Percentiles rank a stretch among this genome's conserved stretches.
Conservation (phyloP, 352 stramenopile genomes). For the Globisporangium sylvaticum region DNA sequence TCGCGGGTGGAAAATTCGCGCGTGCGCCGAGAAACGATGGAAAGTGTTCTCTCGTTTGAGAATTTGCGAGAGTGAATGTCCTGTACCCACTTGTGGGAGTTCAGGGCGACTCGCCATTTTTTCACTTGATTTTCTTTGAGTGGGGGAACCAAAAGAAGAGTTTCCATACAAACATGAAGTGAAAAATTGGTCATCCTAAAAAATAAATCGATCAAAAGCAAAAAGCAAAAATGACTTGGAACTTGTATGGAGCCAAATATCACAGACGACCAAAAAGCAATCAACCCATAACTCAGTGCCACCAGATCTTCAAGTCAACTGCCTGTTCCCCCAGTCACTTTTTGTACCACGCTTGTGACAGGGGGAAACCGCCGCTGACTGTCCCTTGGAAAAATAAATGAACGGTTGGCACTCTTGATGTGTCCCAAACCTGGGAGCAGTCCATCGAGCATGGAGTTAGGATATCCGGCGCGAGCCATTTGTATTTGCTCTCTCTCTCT, state of each 20-base stretch:
- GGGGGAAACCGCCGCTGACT: neutral
- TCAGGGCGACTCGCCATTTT: neutral
- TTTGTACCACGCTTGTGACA: slow-evolving; percentile 7
- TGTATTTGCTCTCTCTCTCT: too few species aligned
- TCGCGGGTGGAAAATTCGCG: neutral
- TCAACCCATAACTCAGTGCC: neutral
- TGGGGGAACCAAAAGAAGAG: neutral
- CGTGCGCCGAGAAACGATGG: neutral
- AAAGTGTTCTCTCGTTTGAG: neutral
- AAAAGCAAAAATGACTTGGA: neutral
- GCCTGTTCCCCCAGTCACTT: too few species aligned
- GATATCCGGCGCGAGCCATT: neutral
- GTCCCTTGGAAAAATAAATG: neutral
- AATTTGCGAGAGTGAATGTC: neutral
- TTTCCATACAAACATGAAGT: neutral
- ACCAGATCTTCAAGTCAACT: neutral
- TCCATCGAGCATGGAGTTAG: too few species aligned
- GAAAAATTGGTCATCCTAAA: neutral
- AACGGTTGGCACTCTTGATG: neutral
- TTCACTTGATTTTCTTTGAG: neutral
- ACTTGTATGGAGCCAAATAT: neutral
- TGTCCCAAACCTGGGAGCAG: too few species aligned
- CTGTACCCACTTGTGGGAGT: neutral
- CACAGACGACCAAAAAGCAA: neutral
- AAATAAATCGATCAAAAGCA: neutral